Percentiles rank a stretch among this genome's conserved stretches.
phyloP scores from a whole-genome alignment of 2,329 filamentous ascomycete genomes.

The Penicillium fuscoglaucum region DNA sequence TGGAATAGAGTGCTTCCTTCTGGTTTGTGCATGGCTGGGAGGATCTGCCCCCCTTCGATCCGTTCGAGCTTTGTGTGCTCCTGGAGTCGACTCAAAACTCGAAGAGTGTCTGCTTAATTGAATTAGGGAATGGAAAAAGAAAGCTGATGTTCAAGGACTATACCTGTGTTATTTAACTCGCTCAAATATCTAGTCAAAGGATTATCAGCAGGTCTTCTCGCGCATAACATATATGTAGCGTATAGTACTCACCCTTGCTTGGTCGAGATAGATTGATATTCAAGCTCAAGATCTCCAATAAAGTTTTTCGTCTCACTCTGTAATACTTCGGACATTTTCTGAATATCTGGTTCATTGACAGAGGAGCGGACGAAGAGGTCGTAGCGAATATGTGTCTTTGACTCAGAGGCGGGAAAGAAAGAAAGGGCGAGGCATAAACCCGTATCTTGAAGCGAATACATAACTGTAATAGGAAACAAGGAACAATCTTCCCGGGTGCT shows the following conservation, averaged over 20 bases:
- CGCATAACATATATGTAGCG: not conserved
- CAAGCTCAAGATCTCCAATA: constrained; percentile 14
- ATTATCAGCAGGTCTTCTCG: not conserved
- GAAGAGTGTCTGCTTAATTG: not conserved
- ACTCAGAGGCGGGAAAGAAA: constrained; percentile 29
- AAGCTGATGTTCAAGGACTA: not conserved
- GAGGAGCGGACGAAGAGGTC: constrained; percentile 27
- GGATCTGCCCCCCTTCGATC: constrained; percentile 19
- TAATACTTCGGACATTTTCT: not conserved
- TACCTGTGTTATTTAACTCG: constrained; percentile 2
- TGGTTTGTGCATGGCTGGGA: constrained; percentile 30
- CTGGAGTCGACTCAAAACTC: constrained; percentile 23
- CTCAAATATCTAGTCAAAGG: not conserved
- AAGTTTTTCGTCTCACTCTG: not conserved
- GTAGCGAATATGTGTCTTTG: constrained; percentile 32
- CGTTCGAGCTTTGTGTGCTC: constrained; percentile 29
- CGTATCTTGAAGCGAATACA: constrained; percentile 23
- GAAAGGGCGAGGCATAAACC: constrained; percentile 27
- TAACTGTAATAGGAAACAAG: constrained; percentile 28
- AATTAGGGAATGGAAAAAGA: not conserved
- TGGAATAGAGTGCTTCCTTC: constrained; percentile 28
- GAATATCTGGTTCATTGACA: not conserved
- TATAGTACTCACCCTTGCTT: constrained; percentile 8
- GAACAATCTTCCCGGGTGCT: not conserved
- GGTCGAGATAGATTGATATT: constrained; percentile 10